phyloP scores from a whole-genome alignment of 257 asterid genomes.

The Cruciata laevipes region DNA sequence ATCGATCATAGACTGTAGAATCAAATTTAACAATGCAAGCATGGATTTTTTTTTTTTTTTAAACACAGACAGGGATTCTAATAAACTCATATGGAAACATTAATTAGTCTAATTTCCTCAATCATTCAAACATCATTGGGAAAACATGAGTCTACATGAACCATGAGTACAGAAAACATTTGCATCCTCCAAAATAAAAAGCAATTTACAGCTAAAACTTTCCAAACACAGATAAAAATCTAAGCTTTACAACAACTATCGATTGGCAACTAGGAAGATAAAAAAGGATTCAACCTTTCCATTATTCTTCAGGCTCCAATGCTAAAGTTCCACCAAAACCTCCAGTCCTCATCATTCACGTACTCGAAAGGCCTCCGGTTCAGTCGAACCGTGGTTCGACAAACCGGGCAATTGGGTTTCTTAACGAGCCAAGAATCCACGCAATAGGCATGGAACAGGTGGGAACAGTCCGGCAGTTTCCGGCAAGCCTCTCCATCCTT shows the following conservation, averaged over 20 bases:
- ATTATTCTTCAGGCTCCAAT: constrained; percentile 23
- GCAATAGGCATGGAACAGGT: constrained; percentile 63
- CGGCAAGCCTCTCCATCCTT: constrained; percentile 54
- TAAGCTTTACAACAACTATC: constrained; percentile 10
- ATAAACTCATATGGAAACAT: not conserved
- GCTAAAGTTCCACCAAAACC: constrained; percentile 46
- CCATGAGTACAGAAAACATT: not conserved
- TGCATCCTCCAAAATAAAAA: not conserved
- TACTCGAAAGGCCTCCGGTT: constrained; percentile 24
- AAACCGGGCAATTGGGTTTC: constrained; percentile 72
- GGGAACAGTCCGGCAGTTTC: constrained; percentile 57
- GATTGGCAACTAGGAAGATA: not conserved
- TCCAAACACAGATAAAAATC: not conserved
- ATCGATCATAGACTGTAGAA: not conserved
- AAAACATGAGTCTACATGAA: not conserved
- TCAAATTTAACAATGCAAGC: not conserved
- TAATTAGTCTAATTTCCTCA: not conserved
- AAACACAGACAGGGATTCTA: not conserved
- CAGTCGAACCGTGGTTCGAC: constrained; percentile 58
- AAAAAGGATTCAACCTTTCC: not conserved
- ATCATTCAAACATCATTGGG: not conserved
- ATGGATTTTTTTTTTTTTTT: no score
- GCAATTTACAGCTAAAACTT: not conserved
- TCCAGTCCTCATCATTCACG: constrained; percentile 47
- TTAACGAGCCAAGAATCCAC: constrained; percentile 70